Percentiles rank a stretch among this genome's conserved stretches.
Conservation (phyloP, 2,329 filamentous ascomycete genomes). For the Clarireedia sp. region DNA sequence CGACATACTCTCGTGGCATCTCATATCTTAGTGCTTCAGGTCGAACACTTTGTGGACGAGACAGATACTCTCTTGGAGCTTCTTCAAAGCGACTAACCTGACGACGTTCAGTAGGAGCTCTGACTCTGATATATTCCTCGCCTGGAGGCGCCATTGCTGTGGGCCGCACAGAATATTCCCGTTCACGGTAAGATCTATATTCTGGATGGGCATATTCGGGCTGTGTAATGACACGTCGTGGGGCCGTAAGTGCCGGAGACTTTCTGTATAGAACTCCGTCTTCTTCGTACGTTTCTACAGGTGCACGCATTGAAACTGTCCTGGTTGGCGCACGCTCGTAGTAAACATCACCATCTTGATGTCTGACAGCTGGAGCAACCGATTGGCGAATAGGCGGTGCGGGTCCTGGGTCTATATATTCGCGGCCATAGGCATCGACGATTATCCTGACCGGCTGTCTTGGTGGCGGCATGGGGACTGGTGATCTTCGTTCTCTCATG, state of each 20-base stretch:
- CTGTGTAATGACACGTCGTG: constrained; percentile 53
- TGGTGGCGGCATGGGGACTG: constrained; percentile 41
- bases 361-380: constrained; percentile 37
- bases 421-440: constrained; percentile 74
- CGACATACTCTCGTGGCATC: constrained; percentile 34
- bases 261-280: constrained; percentile 37
- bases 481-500: constrained; percentile 36
- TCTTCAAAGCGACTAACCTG: constrained; percentile 36
- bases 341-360: constrained; percentile 45
- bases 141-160: constrained; percentile 20
- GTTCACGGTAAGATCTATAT: constrained; percentile 46
- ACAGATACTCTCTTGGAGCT: constrained; percentile 42
- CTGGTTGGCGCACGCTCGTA: constrained; percentile 50
- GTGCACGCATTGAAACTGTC: constrained; percentile 22
- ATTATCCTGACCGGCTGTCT: constrained; percentile 56
- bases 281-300: constrained; percentile 25
- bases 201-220: constrained; percentile 44
- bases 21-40: constrained; percentile 40
- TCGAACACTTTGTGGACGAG: constrained; percentile 44
- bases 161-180: constrained; percentile 50
- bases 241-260: constrained; percentile 42
- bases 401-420: constrained; percentile 58
- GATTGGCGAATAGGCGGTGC: constrained; percentile 42
- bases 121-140: constrained; percentile 38
- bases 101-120: constrained; percentile 26